phyloP scores from a whole-genome alignment of 306 rosid species.

The Chamaecrista fasciculata region DNA sequence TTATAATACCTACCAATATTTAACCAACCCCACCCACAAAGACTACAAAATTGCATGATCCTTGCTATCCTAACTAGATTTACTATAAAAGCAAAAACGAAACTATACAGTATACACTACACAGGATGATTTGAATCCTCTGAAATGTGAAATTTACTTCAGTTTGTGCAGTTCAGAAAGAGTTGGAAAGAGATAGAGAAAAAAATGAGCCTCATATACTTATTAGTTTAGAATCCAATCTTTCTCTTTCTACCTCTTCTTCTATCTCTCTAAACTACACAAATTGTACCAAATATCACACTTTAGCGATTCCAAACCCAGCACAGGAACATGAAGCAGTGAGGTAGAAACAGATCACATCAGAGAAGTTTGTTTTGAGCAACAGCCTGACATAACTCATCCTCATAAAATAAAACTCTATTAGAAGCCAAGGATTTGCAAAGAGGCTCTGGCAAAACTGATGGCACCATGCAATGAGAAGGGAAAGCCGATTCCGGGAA shows the following conservation, averaged over 20 bases:
- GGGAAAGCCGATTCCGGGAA: constrained; percentile 75
- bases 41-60: constrained; percentile 73
- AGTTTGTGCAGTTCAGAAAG: no score
- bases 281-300: no score
- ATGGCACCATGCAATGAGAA: constrained; percentile 70
- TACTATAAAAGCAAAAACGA: constrained; percentile 30
- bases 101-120: constrained; percentile 45
- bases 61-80: constrained; percentile 44
- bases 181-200: no score
- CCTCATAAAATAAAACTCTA: constrained; percentile 86
- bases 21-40: constrained; percentile 41
- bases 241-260: no score
- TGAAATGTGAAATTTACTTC: no score
- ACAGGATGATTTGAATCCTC: no score
- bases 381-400: constrained; percentile 90
- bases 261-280: no score
- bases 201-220: no score
- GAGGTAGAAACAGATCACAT: constrained; percentile 18
- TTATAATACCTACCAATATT: constrained; percentile 39
- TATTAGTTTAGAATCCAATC: no score
- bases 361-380: constrained; percentile 88
- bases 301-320: no score
- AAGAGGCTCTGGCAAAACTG: constrained; percentile 64
- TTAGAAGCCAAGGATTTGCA: constrained; percentile 90
- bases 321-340: constrained; percentile 27